phyloP scores from a whole-genome alignment of 1,284 basidiomycete genomes.

The Ustilago loliicola region DNA sequence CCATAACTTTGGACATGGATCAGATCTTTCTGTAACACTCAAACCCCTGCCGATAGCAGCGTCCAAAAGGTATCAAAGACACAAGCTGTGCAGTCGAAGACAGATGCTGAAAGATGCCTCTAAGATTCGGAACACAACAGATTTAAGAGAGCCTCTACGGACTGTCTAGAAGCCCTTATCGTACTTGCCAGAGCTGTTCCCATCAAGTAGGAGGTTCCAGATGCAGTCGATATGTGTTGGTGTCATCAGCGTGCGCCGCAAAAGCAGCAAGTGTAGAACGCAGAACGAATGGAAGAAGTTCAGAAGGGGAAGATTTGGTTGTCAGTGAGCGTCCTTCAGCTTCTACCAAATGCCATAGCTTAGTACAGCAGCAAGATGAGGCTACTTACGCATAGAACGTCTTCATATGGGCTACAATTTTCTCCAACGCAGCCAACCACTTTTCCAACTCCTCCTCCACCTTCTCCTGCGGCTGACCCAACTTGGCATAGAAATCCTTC shows the following conservation, averaged over 20 bases:
- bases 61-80: too few relatives aligned
- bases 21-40: too few relatives aligned
- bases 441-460: slow-evolving; percentile 80
- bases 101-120: background rate
- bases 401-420: slow-evolving; percentile 80
- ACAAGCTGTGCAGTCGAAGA: background rate
- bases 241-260: too few relatives aligned
- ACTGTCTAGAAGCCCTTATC: slow-evolving; percentile 57
- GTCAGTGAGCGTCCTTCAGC: background rate
- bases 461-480: slow-evolving; percentile 80
- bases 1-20: too few relatives aligned
- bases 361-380: too few relatives aligned
- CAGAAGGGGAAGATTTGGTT: background rate
- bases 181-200: slow-evolving; percentile 51
- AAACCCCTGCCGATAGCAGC: too few relatives aligned
- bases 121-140: slow-evolving; percentile 11
- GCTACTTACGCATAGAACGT: slow-evolving; percentile 74
- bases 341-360: too few relatives aligned
- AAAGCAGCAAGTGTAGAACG: too few relatives aligned
- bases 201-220: background rate
- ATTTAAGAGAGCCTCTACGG: slow-evolving; percentile 5
- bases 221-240: too few relatives aligned
- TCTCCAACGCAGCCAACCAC: slow-evolving; percentile 83
- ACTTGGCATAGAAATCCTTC: slow-evolving; percentile 87
- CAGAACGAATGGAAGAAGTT: background rate